Conservation (phyloP, 805 yeast species). For the Starmerella potacharoeniae region DNA sequence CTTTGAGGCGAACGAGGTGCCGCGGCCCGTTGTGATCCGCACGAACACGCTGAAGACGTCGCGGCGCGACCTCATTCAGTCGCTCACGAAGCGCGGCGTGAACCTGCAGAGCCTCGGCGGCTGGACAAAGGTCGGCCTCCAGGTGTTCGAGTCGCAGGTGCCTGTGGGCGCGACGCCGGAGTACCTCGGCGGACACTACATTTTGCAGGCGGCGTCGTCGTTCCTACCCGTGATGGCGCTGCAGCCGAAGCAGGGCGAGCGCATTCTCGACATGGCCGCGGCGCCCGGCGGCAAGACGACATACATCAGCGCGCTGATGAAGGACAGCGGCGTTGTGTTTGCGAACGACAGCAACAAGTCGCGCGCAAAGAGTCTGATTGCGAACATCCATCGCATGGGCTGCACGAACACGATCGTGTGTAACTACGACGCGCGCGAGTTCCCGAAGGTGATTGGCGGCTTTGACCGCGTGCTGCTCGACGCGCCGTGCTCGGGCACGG, state of each 20-base stretch:
- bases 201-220: conserved; percentile 95
- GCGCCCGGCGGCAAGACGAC: conserved; percentile 99
- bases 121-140: conserved; percentile 98
- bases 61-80: conserved; percentile 91
- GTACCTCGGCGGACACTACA: conserved; percentile 94
- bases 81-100: conserved; percentile 91
- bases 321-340: conserved; percentile 92
- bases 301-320: conserved; percentile 89
- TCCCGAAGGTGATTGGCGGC: conserved; percentile 97
- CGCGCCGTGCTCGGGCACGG: conserved; percentile 99
- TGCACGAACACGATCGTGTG: conserved; percentile 94
- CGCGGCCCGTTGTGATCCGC: conserved; percentile 92
- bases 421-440: conserved; percentile 95
- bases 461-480: conserved; percentile 89
- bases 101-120: conserved; percentile 92
- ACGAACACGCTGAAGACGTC: conserved; percentile 93
- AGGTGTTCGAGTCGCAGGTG: conserved; percentile 96
- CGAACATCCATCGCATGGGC: conserved; percentile 93
- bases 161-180: conserved; percentile 99
- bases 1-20: conserved; percentile 95
- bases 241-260: conserved; percentile 93
- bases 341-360: conserved; percentile 97
- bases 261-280: conserved; percentile 96
- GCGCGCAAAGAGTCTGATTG: conserved; percentile 90
- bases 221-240: conserved; percentile 96